These are phyloP conservation scores for Ogataea wickerhamii DNA, from an alignment of 805 yeast species.

Conservation along the genomic window DNA sequence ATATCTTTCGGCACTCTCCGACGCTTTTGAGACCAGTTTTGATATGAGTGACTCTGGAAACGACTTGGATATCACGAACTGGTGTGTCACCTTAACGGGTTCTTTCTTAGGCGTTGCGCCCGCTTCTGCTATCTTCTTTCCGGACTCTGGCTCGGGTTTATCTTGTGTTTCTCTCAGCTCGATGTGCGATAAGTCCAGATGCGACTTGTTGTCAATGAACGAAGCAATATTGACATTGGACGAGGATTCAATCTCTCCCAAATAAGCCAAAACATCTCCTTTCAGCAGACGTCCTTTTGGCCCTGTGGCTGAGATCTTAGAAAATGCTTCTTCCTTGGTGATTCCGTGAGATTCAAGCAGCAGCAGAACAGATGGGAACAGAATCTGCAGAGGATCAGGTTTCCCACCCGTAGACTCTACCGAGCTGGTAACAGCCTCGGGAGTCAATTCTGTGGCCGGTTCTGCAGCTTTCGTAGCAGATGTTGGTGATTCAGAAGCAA, in stretches of 20 bases:
- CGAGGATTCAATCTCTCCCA: constrained; percentile 66
- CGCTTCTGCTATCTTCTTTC: constrained; percentile 7
- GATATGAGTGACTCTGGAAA: constrained; percentile 30
- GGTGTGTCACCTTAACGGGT: constrained; percentile 32
- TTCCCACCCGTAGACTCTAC: constrained; percentile 22
- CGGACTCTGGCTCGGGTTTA: constrained; percentile 14
- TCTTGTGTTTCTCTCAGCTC: constrained; percentile 33
- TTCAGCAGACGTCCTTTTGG: constrained; percentile 82
- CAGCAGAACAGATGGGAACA: constrained; percentile 76
- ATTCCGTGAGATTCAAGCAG: constrained; percentile 61
- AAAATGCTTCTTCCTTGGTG: constrained; percentile 64
- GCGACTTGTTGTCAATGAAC: constrained; percentile 52
- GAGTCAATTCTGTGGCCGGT: constrained; percentile 17
- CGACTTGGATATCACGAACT: constrained; percentile 29
- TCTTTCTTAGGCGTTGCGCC: constrained; percentile 30
- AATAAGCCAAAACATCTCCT: constrained; percentile 85
- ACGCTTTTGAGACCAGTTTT: constrained; percentile 40
- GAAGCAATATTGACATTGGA: constrained; percentile 52
- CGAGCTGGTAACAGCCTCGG: constrained; percentile 6
- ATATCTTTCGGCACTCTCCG: constrained; percentile 41
- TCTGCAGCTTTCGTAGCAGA: constrained; percentile 19
- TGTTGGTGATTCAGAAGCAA: constrained; percentile 16
- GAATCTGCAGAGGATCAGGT: constrained; percentile 64
- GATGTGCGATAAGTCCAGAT: constrained; percentile 71
- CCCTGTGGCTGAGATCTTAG: constrained; percentile 78